phyloP scores from a whole-genome alignment of 2,329 filamentous ascomycete genomes.

The Aspergillus arachidicola region DNA sequence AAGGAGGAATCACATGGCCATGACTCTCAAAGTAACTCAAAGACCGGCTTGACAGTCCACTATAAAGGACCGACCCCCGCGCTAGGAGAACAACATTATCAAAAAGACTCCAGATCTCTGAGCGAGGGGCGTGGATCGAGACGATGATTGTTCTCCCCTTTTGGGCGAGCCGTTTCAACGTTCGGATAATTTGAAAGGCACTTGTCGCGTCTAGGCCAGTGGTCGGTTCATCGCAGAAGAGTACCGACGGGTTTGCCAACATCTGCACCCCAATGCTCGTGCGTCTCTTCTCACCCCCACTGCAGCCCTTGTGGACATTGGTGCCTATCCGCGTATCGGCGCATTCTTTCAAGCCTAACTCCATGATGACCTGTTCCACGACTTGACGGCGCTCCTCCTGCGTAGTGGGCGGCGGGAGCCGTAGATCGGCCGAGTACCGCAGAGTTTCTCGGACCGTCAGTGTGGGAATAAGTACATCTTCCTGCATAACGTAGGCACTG shows the following conservation, averaged over 20 bases:
- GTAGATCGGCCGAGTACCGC: conserved; percentile 70
- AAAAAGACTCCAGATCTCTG: conserved; percentile 78
- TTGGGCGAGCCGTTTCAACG: conserved; percentile 66
- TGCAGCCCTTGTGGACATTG: conserved; percentile 72
- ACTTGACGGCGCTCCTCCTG: conserved; percentile 61
- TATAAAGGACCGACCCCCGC: conserved; percentile 68
- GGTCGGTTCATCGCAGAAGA: conserved; percentile 79
- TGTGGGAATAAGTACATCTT: conserved; percentile 72
- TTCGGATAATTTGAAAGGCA: conserved; percentile 72
- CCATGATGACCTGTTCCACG: conserved; percentile 75
- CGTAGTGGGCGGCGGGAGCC: conserved; percentile 65
- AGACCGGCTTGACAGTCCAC: conserved; percentile 61
- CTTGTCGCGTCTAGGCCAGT: conserved; percentile 74
- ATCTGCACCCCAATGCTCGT: conserved; percentile 78
- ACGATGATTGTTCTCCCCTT: conserved; percentile 72
- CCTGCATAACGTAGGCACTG: conserved; percentile 67
- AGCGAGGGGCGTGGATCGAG: conserved; percentile 76
- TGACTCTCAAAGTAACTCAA: conserved; percentile 65
- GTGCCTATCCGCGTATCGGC: conserved; percentile 74
- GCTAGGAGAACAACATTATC: conserved; percentile 72
- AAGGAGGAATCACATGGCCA: conserved; percentile 66
- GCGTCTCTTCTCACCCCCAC: conserved; percentile 75
- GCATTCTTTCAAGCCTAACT: conserved; percentile 75
- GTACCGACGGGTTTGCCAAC: conserved; percentile 74
- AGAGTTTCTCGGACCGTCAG: conserved; percentile 77